Conservation (phyloP, 345 rosid genomes). For the Eutrema japonicum region DNA sequence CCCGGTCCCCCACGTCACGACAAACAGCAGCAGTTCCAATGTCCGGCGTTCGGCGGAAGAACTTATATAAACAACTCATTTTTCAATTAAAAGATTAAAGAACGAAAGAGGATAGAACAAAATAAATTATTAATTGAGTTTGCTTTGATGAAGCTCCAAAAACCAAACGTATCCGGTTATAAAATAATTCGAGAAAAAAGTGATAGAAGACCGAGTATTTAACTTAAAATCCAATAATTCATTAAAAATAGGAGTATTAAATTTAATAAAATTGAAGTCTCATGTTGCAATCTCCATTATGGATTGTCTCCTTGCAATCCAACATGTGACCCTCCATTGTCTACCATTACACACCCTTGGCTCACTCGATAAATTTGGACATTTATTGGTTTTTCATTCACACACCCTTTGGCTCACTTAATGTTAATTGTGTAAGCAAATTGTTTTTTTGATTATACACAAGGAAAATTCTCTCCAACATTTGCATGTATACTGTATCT, state of each 20-base stretch:
- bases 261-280: constrained; percentile 31
- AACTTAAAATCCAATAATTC: constrained; percentile 17
- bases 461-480: not conserved
- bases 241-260: not conserved
- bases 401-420: not conserved
- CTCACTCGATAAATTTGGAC: constrained; percentile 25
- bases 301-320: constrained; percentile 62
- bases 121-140: constrained; percentile 12
- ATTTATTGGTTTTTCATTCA: not conserved
- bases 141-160: constrained; percentile 37
- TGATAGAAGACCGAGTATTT: constrained; percentile 29
- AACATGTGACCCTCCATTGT: constrained; percentile 58
- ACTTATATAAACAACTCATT: constrained; percentile 28
- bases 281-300: constrained; percentile 55
- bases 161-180: constrained; percentile 28
- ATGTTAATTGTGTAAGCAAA: not conserved
- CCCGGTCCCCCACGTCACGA: constrained; percentile 37
- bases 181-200: constrained; percentile 32
- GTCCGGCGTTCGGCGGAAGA: constrained; percentile 53
- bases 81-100: not conserved
- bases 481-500: not conserved
- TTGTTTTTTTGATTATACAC: not conserved
- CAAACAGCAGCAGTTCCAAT: constrained; percentile 45
- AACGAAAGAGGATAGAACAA: constrained; percentile 15
- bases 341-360: constrained; percentile 47